phyloP scores from a whole-genome alignment of 202 grass and related monocot genomes.

The Digitaria exilis region DNA sequence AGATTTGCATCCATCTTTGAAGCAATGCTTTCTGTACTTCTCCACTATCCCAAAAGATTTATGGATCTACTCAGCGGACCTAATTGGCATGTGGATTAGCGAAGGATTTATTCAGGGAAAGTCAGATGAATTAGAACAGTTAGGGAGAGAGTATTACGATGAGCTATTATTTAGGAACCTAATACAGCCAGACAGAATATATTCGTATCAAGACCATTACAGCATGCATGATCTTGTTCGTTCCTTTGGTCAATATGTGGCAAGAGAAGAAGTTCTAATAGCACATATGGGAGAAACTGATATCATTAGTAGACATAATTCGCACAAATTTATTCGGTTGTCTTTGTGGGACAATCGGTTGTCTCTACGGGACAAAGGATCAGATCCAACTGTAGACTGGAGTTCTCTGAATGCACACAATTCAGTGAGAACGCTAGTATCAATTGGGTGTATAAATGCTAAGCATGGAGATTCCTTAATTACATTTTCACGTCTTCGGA shows the following conservation, averaged over 20 bases:
- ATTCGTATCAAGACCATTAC: neutral
- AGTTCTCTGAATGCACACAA: too few species aligned
- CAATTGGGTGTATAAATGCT: too few species aligned
- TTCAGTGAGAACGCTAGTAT: too few species aligned
- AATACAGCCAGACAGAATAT: neutral
- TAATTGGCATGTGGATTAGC: conserved; percentile 7
- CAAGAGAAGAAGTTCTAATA: too few species aligned
- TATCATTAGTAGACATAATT: too few species aligned
- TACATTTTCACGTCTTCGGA: too few species aligned
- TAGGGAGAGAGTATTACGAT: neutral
- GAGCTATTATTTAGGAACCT: conserved; percentile 14
- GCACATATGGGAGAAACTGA: too few species aligned
- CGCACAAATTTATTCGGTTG: too few species aligned
- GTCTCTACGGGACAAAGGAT: too few species aligned
- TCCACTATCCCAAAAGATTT: neutral
- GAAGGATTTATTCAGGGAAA: neutral
- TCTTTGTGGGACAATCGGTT: too few species aligned
- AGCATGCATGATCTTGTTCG: conserved; percentile 55
- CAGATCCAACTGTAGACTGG: too few species aligned
- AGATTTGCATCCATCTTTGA: neutral
- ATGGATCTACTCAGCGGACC: accelerated
- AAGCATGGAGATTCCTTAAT: too few species aligned
- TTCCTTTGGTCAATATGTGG: conserved; percentile 28
- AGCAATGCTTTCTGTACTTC: conserved; percentile 31
- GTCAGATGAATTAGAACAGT: neutral